Base-by-base conservation (phyloP, 2,329 filamentous ascomycete species). In the Orbilia ellipsospora region DNA sequence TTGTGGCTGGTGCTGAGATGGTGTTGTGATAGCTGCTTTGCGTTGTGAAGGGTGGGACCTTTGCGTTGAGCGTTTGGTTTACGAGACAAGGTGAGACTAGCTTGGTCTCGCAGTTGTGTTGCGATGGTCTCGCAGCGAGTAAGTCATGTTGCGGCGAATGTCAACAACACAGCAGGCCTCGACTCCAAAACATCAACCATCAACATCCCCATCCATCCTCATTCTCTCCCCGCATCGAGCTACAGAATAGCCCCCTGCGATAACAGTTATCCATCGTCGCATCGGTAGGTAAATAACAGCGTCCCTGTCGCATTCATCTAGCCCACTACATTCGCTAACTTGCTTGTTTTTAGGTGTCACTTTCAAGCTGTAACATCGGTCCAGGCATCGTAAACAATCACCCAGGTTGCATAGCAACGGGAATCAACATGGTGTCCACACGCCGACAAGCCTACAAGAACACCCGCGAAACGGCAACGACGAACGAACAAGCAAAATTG, bases 351-450 rank as follows among this genome's bases (percentile, higher is more conserved):
- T 1, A 10, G 31, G 31, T 6, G 10, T 36, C 31, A 7, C 8
- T 36, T 36, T 36, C 31, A 36, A 36, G 31, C 10, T 36, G 31
- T 6, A 36, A 36, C 31, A 6, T 10, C 31, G 10, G 10, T 36
- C 31, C 31, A 2, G 8, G 10, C 16, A 48, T 18, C 44, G 16
- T 44, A 31, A 59, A 26, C 36, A 45, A 23, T 23, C 12, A 15
- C 40, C 13, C n/a, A 56, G 5, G 23, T 56, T 31, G 55, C 55
- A n/a, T 59, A 59, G 55, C 55, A 59, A 59, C 55, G 36, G 28
- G 23, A 55, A 55, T 13, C 13, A 48, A 13, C 6, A 57, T 59
- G 55, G 55, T 59, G 2, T 59, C 55, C 16, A 59, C 55, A 20
- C 55, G 55, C 36, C 3, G 15, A 26, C 10, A 26, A 45, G 18